Percentiles rank a stretch among this genome's conserved stretches.
phyloP scores from a whole-genome alignment of 805 yeast species.

The Starmerella bacillaris region DNA sequence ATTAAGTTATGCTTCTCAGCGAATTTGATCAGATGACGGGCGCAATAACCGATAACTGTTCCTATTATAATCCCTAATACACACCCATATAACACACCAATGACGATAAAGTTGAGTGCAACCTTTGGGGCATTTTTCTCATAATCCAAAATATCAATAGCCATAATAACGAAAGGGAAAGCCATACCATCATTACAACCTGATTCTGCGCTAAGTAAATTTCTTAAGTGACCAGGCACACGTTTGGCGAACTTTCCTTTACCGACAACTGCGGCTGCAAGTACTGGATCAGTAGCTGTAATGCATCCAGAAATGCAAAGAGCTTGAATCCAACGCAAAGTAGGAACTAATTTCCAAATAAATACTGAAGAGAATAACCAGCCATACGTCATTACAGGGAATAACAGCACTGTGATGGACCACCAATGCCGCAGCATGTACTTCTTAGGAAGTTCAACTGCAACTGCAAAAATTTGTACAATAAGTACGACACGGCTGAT shows the following conservation, averaged over 20 bases:
- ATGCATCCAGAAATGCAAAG: constrained; percentile 69
- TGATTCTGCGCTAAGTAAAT: constrained; percentile 66
- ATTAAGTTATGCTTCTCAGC: constrained; percentile 54
- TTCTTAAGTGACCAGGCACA: constrained; percentile 83
- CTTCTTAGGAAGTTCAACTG: constrained; percentile 79
- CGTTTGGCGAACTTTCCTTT: constrained; percentile 80
- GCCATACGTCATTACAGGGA: constrained; percentile 81
- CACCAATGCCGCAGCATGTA: constrained; percentile 74
- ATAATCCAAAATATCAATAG: constrained; percentile 50
- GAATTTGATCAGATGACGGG: constrained; percentile 52
- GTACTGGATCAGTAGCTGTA: constrained; percentile 88
- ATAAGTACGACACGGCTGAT: constrained; percentile 66
- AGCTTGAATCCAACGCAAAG: constrained; percentile 51
- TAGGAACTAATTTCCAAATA: constrained; percentile 60
- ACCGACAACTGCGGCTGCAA: constrained; percentile 91
- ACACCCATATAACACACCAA: constrained; percentile 69
- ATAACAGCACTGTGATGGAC: constrained; percentile 51
- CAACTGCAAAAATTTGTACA: constrained; percentile 82
- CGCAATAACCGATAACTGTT: constrained; percentile 46
- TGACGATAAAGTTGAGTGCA: constrained; percentile 60
- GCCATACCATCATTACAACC: constrained; percentile 96
- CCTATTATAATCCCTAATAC: constrained; percentile 64
- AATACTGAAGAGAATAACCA: constrained; percentile 73
- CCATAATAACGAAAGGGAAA: constrained; percentile 63
- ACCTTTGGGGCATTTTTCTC: constrained; percentile 48